Percentiles rank a stretch among this genome's conserved stretches.
Evolutionary conservation across 352 stramenopile genomes (phyloP).

Genomic region (Pythium catenulatum): DNA sequence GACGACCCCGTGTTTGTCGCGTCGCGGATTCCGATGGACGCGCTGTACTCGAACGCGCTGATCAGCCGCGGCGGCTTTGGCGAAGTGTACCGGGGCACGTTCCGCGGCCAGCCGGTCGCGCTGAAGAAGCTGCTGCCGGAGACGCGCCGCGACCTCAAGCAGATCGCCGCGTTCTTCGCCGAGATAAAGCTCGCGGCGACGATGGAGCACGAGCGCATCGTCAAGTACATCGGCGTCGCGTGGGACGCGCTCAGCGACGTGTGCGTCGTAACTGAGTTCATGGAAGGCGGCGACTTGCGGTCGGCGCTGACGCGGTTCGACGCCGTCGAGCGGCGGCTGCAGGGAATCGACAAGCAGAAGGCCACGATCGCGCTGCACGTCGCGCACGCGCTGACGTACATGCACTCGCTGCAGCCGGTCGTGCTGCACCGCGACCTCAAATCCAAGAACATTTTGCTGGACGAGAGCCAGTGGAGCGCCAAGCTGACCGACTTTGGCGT

Average conservation of each 20-base stretch:
- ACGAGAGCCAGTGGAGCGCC: slow-evolving; percentile 46
- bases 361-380: slow-evolving; percentile 58
- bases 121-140: slow-evolving; percentile 49
- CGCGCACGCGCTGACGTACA: slow-evolving; percentile 57
- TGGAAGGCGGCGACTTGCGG: slow-evolving; percentile 61
- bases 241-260: slow-evolving; percentile 57
- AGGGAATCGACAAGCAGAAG: slow-evolving; percentile 51
- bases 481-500: slow-evolving; percentile 71
- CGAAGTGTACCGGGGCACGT: slow-evolving; percentile 44
- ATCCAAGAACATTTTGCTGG: slow-evolving; percentile 54
- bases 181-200: slow-evolving; percentile 57
- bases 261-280: slow-evolving; percentile 60
- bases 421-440: slow-evolving; percentile 56
- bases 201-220: slow-evolving; percentile 55
- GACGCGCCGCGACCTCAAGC: neutral
- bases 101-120: slow-evolving; percentile 27
- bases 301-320: slow-evolving; percentile 19
- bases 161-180: slow-evolving; percentile 43
- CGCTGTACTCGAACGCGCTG: slow-evolving; percentile 2
- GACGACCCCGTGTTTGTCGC: slow-evolving; percentile 40
- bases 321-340: neutral
- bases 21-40: slow-evolving; percentile 35
- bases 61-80: slow-evolving; percentile 49
- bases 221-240: slow-evolving; percentile 57
- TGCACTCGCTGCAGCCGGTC: slow-evolving; percentile 59